A percentile compares a stretch with the other conserved stretches of the same genome.
phyloP scores from a whole-genome alignment of 768 basidiomycete species.

The Dioszegia aurantiaca region DNA sequence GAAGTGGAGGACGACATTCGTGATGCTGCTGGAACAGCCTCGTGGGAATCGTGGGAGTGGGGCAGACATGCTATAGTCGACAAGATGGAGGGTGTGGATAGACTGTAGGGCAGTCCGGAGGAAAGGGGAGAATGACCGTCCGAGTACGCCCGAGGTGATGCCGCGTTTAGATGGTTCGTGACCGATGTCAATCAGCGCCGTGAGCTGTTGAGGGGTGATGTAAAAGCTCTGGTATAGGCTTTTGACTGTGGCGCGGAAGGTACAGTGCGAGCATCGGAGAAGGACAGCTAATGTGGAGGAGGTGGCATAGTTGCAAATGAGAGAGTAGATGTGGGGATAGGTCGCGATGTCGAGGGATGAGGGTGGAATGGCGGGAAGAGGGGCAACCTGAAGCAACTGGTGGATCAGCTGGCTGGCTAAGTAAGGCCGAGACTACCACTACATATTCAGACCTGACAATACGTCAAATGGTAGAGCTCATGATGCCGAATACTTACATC shows the following conservation, averaged over 20 bases:
- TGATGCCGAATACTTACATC: no score
- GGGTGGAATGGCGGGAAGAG: neutral
- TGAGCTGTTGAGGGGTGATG: neutral
- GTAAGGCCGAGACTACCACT: no score
- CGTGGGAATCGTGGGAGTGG: neutral
- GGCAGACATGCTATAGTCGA: neutral
- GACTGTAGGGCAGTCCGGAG: neutral
- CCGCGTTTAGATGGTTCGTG: neutral
- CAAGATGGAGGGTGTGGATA: neutral
- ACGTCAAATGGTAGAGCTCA: no score
- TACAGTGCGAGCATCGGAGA: neutral
- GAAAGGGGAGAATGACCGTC: neutral
- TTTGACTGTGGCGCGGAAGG: neutral
- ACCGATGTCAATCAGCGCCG: neutral
- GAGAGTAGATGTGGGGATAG: slow-evolving; percentile 1
- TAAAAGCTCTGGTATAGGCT: neutral
- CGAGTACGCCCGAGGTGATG: neutral
- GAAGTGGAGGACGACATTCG: neutral
- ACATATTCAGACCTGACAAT: no score
- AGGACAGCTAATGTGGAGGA: neutral
- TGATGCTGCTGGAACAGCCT: neutral
- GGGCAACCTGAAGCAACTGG: no score
- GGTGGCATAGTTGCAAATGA: neutral
- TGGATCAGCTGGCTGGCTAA: neutral
- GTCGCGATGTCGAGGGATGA: neutral